A percentile compares a stretch with the other conserved stretches of the same genome.
These are phyloP conservation scores for Lentinula detonsa DNA, from an alignment of 768 basidiomycete genomes.

Conservation along the genomic window DNA sequence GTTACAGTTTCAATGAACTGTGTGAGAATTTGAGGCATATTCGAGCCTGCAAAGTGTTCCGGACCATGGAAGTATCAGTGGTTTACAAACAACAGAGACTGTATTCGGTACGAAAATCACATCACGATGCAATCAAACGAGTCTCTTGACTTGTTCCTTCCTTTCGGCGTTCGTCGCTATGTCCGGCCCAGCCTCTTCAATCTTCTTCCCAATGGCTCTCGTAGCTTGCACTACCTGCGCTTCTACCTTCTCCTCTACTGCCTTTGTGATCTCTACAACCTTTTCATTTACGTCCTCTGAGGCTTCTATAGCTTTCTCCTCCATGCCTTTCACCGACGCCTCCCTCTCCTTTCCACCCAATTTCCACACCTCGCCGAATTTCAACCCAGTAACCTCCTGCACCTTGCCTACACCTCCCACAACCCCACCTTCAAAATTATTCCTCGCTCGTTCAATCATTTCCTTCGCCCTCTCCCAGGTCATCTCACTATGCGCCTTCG, in stretches of 20 bases:
- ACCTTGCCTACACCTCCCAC: constrained; percentile 43
- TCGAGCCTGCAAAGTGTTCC: no score
- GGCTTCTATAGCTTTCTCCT: constrained; percentile 10
- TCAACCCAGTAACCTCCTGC: constrained; percentile 70
- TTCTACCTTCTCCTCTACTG: constrained; percentile 12
- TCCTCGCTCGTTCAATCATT: constrained; percentile 39
- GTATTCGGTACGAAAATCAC: no score
- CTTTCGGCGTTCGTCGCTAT: not conserved
- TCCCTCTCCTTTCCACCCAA: constrained; percentile 23
- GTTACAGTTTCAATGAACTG: no score
- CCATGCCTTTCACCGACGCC: constrained; percentile 5
- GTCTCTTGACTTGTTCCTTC: constrained; percentile 6
- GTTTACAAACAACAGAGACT: no score
- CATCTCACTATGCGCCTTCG: constrained; percentile 56
- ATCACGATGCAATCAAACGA: not conserved
- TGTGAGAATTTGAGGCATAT: no score
- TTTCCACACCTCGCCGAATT: constrained; percentile 55
- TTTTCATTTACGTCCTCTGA: not conserved
- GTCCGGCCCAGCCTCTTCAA: not conserved
- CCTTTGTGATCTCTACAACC: not conserved
- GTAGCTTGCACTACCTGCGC: constrained; percentile 11
- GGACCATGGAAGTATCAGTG: no score
- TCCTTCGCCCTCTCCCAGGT: constrained; percentile 53
- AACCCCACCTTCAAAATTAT: constrained; percentile 37
- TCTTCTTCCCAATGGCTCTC: constrained; percentile 1